Base-by-base conservation (phyloP, 2,329 filamentous ascomycete species). In the Colletotrichum sp. region DNA sequence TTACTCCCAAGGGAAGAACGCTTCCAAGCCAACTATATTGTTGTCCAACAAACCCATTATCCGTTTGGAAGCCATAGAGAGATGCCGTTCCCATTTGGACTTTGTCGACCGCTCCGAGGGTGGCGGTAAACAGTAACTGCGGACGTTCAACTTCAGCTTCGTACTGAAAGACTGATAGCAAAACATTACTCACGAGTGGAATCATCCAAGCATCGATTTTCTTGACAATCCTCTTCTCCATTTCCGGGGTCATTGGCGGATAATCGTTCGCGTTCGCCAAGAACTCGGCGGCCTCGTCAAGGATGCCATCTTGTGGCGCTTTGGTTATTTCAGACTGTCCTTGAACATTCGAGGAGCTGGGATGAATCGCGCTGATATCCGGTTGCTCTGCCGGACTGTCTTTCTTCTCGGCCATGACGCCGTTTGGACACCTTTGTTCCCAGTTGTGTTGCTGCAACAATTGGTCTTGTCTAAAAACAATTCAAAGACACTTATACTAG, bases 21-120 rank as follows among this genome's bases (percentile, higher is more conserved):
- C 57, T 61, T n/a, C 57, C 57, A 2, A 61, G 57, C 57, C 57
- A 61, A 61, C 57, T 61, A 3, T 61, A 61, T 13, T 61, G 27
- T 13, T 61, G 57, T n/a, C 79, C 78, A 5, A 63, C 59, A 11
- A 79, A 77, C 11, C 76, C 61, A 49, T 78, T 78, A 61, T 78
- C 79, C 19, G 78, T 39, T 8, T 49, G 73, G 27, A 80, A 78
- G 76, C 79, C 80, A 72, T 80, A 82, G 49, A 80, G 80, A 25
- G 71, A 82, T 22, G 71, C 79, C 44, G 80, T 82, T 12, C 77
- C 77, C 67, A 84, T 80, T 13, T 81, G 80, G 65, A 83, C 80
- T 69, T 84, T 83, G 78, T 83, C 81, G 25, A 83, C 61, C 8
- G 61, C 61, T n/a, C 61, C 61, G 9, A 74, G 25, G 8, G 61